phyloP scores from a whole-genome alignment of 257 asterid species.

The Craterostigma plantagineum region DNA sequence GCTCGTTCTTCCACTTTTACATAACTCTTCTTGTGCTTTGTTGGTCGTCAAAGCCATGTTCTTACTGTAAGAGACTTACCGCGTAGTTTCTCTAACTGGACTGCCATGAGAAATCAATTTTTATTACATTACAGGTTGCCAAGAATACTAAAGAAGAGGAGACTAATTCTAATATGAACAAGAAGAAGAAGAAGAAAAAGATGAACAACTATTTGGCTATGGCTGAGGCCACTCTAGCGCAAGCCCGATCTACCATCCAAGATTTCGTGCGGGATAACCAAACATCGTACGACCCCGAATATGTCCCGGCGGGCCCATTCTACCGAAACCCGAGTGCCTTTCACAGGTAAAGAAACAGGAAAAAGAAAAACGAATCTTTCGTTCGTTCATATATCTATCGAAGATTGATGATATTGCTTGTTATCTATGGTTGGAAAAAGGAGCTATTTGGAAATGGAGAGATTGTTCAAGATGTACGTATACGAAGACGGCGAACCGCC shows the following conservation, averaged over 20 bases:
- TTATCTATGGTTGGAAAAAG: slow-evolving; percentile 12
- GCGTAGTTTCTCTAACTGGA: no score
- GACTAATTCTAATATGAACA: no score
- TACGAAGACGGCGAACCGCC: slow-evolving; percentile 92
- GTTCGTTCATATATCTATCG: not conserved
- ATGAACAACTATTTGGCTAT: slow-evolving; percentile 19
- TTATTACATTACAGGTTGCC: no score
- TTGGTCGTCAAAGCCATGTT: no score
- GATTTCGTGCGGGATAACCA: slow-evolving; percentile 17
- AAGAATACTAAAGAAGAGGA: no score
- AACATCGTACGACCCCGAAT: slow-evolving; percentile 26
- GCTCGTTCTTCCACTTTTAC: no score
- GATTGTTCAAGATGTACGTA: slow-evolving; percentile 43
- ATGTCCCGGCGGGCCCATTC: slow-evolving; percentile 48
- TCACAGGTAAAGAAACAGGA: slow-evolving; percentile 62
- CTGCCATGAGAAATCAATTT: no score
- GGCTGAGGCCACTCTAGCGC: slow-evolving; percentile 42
- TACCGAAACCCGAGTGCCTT: slow-evolving; percentile 59
- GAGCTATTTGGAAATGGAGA: slow-evolving; percentile 94
- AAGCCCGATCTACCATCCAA: slow-evolving; percentile 43
- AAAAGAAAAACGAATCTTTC: no score
- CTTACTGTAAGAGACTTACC: no score
- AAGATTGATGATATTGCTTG: no score
- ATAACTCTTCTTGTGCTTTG: no score
- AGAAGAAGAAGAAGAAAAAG: not conserved